Percentiles rank a stretch among this genome's conserved stretches.
phyloP scores from a whole-genome alignment of 2,329 filamentous ascomycete genomes.

The Phaeosphaeriaceae sp. region DNA sequence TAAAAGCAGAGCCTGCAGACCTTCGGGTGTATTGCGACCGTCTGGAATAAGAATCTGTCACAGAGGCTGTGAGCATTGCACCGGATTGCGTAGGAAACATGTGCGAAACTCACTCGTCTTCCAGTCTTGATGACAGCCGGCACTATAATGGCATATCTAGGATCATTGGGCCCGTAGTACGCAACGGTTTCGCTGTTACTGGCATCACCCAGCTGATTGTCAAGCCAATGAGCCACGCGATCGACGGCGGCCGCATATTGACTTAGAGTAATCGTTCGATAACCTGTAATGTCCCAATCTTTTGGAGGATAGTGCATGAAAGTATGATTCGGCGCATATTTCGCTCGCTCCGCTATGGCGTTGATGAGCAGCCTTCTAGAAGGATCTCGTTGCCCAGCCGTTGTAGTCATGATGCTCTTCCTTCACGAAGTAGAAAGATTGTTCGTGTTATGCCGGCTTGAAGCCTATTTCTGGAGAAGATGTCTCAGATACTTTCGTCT shows the following conservation, averaged over 20 bases:
- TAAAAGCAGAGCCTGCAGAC: slow-evolving; percentile 10
- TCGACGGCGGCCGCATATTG: slow-evolving; percentile 18
- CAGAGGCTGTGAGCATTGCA: background rate
- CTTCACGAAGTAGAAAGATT: background rate
- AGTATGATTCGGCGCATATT: slow-evolving; percentile 14
- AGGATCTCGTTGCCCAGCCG: background rate
- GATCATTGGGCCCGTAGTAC: slow-evolving; percentile 5
- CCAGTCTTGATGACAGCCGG: slow-evolving; percentile 14
- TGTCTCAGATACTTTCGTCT: no score
- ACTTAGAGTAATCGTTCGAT: slow-evolving; percentile 18
- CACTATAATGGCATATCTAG: slow-evolving; percentile 11
- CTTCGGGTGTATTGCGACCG: slow-evolving; percentile 16
- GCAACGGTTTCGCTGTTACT: slow-evolving; percentile 12
- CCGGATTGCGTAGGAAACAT: background rate
- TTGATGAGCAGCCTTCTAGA: slow-evolving; percentile 10
- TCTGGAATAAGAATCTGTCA: slow-evolving; percentile 18
- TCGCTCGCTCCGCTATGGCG: slow-evolving; percentile 24
- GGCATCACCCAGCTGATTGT: slow-evolving; percentile 17
- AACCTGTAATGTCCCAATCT: slow-evolving; percentile 21
- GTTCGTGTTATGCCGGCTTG: background rate
- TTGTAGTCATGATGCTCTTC: background rate
- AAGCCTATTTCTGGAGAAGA: no score
- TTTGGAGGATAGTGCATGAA: slow-evolving; percentile 19
- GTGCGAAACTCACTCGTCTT: slow-evolving; percentile 10
- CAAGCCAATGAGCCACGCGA: slow-evolving; percentile 25